phyloP scores from a whole-genome alignment of 2,329 filamentous ascomycete species.

The Aspergillus neotritici region DNA sequence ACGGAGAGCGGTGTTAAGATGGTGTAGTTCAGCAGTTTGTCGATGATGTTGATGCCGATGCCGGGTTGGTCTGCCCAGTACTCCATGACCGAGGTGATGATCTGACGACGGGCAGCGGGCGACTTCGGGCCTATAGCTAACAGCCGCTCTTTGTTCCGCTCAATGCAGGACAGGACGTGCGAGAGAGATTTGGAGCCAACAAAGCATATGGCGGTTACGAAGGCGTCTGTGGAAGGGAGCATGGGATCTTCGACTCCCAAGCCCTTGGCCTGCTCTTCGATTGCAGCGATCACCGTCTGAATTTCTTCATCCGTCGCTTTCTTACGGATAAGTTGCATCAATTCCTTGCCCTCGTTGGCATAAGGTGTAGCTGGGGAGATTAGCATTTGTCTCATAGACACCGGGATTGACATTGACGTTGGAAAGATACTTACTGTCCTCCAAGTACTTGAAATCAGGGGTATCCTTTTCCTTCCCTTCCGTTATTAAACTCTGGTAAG shows the following conservation, averaged over 20 bases:
- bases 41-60: conserved; percentile 83
- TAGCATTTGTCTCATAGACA: conserved; percentile 7
- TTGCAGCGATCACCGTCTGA: conserved; percentile 70
- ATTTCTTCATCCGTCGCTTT: conserved; percentile 84
- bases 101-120: conserved; percentile 72
- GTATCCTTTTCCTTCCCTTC: conserved; percentile 89
- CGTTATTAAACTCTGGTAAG: conserved; percentile 74
- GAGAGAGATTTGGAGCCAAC: conserved; percentile 94
- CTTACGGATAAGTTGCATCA: conserved; percentile 71
- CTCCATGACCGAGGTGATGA: conserved; percentile 80
- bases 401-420: background rate
- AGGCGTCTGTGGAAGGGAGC: conserved; percentile 84
- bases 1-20: conserved; percentile 83
- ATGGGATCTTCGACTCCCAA: conserved; percentile 66
- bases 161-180: conserved; percentile 91
- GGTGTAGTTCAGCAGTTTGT: conserved; percentile 95
- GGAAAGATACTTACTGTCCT: conserved; percentile 55
- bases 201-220: conserved; percentile 87
- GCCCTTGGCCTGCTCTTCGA: conserved; percentile 71
- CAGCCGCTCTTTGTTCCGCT: conserved; percentile 85
- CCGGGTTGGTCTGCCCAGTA: conserved; percentile 95
- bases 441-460: conserved; percentile 88
- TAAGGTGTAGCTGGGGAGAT: conserved; percentile 64
- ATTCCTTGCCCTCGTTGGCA: conserved; percentile 73
- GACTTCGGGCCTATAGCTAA: conserved; percentile 71